phyloP scores from a whole-genome alignment of 192 early-diverging fungal genomes.

The Pilaira anomala region DNA sequence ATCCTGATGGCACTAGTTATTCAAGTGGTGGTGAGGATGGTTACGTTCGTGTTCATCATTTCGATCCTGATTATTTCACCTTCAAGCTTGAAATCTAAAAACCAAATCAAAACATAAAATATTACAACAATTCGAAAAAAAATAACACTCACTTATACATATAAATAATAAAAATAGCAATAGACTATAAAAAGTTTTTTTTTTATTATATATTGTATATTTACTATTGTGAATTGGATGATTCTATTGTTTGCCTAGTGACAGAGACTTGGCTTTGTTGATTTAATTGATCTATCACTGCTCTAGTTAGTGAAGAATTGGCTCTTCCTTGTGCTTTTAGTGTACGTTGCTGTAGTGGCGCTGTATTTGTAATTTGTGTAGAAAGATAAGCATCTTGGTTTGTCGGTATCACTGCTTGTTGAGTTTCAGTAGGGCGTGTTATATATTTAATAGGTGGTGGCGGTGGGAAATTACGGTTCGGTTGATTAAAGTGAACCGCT shows the following conservation, averaged over 20 bases:
- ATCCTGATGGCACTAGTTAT: slow-evolving; percentile 92
- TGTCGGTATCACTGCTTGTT: slow-evolving; percentile 17
- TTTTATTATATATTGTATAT: too few species aligned
- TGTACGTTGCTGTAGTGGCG: slow-evolving; percentile 16
- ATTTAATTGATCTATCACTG: slow-evolving; percentile 53
- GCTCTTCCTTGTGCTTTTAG: slow-evolving; percentile 45
- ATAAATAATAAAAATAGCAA: neutral
- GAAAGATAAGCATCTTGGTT: slow-evolving; percentile 2
- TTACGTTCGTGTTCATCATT: slow-evolving; percentile 93
- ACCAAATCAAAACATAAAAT: neutral
- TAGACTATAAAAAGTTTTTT: too few species aligned
- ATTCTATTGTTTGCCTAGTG: slow-evolving; percentile 7
- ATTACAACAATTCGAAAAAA: too few species aligned
- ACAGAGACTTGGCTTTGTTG: neutral
- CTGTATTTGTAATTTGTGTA: slow-evolving; percentile 18
- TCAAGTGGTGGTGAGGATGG: slow-evolving; percentile 98
- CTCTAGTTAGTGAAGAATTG: slow-evolving; percentile 51
- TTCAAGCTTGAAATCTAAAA: slow-evolving; percentile 75
- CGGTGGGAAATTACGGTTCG: slow-evolving; percentile 48
- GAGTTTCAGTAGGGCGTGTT: slow-evolving; percentile 1
- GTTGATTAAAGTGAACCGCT: slow-evolving; percentile 74
- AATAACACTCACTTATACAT: neutral
- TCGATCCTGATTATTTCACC: slow-evolving; percentile 93
- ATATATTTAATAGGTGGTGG: slow-evolving; percentile 25
- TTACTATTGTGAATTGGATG: slow-evolving; percentile 5